Conservation (phyloP, 257 asterid genomes). For the Solanum neorickii region DNA sequence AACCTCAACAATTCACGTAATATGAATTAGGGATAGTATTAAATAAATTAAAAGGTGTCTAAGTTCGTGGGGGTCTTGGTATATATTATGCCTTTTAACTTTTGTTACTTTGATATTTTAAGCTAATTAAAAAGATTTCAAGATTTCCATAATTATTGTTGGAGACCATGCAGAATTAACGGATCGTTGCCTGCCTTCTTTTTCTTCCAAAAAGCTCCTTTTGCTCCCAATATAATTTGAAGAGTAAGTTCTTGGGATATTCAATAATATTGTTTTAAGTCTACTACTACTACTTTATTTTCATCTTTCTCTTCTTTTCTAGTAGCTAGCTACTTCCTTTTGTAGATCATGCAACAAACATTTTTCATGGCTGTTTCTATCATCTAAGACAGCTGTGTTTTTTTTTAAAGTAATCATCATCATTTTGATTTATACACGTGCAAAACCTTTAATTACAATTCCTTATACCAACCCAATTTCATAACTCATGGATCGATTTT, state of each 20-base stretch:
- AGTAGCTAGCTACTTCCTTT: background rate
- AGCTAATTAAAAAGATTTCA: slow-evolving; percentile 32
- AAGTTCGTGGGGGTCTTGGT: background rate
- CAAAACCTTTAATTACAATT: background rate
- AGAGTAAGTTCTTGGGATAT: slow-evolving; percentile 23
- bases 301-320: background rate
- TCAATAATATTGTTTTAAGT: background rate
- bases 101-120: background rate
- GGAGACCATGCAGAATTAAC: slow-evolving; percentile 76
- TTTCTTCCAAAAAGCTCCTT: slow-evolving; percentile 38
- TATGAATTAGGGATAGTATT: background rate
- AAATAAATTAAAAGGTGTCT: background rate
- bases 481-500: background rate
- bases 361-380: background rate
- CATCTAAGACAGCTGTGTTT: slow-evolving; percentile 1
- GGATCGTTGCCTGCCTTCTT: slow-evolving; percentile 21
- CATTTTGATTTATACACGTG: slow-evolving; percentile 1
- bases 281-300: background rate
- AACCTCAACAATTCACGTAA: background rate
- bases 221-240: slow-evolving; percentile 18
- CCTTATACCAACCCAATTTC: background rate
- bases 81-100: background rate
- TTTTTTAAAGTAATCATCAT: background rate
- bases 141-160: slow-evolving; percentile 46
- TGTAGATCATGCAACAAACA: slow-evolving; percentile 9